Percentiles rank a stretch among this genome's conserved stretches.
Evolutionary conservation across 208 protist species (phyloP).

Genomic region (Pavlovales sp.): DNA sequence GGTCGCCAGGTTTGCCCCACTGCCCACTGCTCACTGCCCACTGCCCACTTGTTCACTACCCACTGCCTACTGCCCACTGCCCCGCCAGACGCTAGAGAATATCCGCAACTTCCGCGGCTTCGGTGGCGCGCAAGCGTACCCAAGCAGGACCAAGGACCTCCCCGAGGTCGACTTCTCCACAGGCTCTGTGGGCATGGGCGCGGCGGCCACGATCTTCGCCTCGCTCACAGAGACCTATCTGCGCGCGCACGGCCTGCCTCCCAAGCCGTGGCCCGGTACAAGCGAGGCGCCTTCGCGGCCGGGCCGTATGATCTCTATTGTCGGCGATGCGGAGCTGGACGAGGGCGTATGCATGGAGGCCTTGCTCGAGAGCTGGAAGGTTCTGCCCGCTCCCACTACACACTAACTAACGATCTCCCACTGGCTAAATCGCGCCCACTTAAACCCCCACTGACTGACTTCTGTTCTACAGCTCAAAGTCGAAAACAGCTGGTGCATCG

Average conservation of each 20-base stretch:
- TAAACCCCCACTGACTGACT: too few species aligned
- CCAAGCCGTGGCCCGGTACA: not conserved
- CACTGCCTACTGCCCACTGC: too few species aligned
- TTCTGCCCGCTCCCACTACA: too few species aligned
- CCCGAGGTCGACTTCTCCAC: conserved; percentile 8
- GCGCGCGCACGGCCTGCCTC: not conserved
- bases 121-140: conserved; percentile 1
- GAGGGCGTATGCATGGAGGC: conserved; percentile 9
- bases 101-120: not conserved
- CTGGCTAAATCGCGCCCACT: too few species aligned
- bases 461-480: too few species aligned
- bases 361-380: not conserved
- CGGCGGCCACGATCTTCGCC: not conserved
- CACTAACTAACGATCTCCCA: too few species aligned
- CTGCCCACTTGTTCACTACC: too few species aligned
- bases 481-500: not conserved
- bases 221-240: not conserved
- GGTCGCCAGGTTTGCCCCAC: too few species aligned
- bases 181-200: not conserved
- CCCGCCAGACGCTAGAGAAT: not conserved
- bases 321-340: conserved; percentile 23
- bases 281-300: not conserved
- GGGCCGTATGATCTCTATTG: not conserved
- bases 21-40: too few species aligned
- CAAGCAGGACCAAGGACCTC: conserved; percentile 1